Conservation (phyloP, 2,329 filamentous ascomycete genomes). For the Fusarium sp. region DNA sequence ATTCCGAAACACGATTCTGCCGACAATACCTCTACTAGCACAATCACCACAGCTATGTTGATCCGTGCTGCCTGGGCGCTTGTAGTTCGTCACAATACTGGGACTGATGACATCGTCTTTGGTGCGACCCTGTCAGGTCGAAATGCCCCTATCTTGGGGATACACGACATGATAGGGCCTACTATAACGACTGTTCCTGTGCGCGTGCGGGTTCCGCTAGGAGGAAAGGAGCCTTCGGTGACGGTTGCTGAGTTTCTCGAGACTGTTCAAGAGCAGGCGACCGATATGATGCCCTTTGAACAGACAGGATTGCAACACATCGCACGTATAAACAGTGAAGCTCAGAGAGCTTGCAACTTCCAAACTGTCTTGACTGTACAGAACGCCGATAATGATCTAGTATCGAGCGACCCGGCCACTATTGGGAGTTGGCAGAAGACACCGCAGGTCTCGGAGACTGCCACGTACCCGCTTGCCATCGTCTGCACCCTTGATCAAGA, state of each 20-base stretch:
- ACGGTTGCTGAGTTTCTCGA: slow-evolving; percentile 17
- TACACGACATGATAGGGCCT: slow-evolving; percentile 6
- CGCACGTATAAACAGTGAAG: slow-evolving; percentile 9
- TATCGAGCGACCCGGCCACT: background rate
- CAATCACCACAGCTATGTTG: slow-evolving; percentile 8
- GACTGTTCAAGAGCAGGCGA: slow-evolving; percentile 19
- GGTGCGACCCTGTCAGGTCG: slow-evolving; percentile 61
- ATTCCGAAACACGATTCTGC: background rate
- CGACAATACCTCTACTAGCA: background rate
- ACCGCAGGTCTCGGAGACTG: slow-evolving; percentile 10
- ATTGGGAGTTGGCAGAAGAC: slow-evolving; percentile 16
- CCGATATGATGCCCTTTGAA: slow-evolving; percentile 29
- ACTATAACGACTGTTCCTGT: slow-evolving; percentile 9
- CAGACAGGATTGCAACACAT: slow-evolving; percentile 22
- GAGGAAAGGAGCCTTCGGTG: background rate
- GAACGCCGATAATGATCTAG: background rate
- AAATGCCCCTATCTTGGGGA: slow-evolving; percentile 30
- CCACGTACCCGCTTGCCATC: slow-evolving; percentile 21
- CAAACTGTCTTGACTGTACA: slow-evolving; percentile 18
- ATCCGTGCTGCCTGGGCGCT: slow-evolving; percentile 13
- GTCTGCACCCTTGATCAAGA: slow-evolving; percentile 13
- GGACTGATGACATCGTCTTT: slow-evolving; percentile 57
- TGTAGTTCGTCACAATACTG: slow-evolving; percentile 58
- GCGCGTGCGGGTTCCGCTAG: background rate
- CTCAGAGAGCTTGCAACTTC: slow-evolving; percentile 20